Evolutionary conservation across 306 rosid species (phyloP), one percentile per base, ranked within the genome.

Genomic region (Glycine soja): DNA sequence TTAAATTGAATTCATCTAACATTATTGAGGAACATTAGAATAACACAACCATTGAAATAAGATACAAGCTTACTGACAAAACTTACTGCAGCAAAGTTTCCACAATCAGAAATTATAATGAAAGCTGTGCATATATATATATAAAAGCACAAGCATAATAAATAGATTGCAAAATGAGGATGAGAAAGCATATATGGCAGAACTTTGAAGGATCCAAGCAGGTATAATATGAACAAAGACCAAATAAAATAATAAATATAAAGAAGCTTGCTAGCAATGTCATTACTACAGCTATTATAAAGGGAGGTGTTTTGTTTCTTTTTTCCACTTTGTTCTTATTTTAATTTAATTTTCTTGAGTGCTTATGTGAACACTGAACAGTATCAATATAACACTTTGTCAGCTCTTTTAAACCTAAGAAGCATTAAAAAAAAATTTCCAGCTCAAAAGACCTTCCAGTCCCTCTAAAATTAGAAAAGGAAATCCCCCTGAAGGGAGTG

Each of bases 21-120:
- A 76, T 72, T 48, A 59, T 16, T 16, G 34, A 52, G 66, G 72
- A 86, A 42, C 19, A 72, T 40, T 51, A 0, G 34, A 76, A 50
- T 65, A 43, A 59, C 75, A 75, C 38, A 64, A 19, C 74, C 7
- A 46, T 6, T 61, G 65, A 78, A 83, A 67, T 10, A 80, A 58
- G 52, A 72, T 9, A 77, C 65, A 71, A 75, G 62, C 42, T 62
- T 51, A 53, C 30, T 56, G 75, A 64, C 77, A 48, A 56, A 83
- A 66, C 62, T 57, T 71, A 16, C 54, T 40, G 66, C 46, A 76
- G 71, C 59, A 58, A 57, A 69, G 47, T 48, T 11, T 57, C 30
- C 53, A 54, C 67, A 57, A 74, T 79, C 9, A 47, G 45, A 68
- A 65, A 50, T 16, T 57, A 73, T 12, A 71, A 61, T 24, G 69